Percentiles rank a stretch among this genome's conserved stretches.
These are phyloP conservation scores for Begonia masoniana DNA, from an alignment of 306 rosid species.

Conservation along the genomic window DNA sequence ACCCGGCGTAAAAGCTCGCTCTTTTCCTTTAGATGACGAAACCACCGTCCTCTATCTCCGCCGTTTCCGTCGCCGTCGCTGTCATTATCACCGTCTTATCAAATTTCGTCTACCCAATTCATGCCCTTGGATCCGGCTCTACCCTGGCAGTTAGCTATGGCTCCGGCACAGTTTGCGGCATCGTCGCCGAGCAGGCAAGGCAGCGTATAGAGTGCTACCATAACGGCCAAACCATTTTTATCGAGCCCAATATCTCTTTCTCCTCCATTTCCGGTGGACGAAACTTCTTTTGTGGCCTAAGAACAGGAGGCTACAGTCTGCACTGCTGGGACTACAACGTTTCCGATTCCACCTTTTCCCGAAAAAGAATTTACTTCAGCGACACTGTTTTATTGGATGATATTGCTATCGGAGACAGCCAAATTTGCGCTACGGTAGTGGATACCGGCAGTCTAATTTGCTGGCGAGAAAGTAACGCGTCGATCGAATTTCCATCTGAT, in stretches of 20 bases:
- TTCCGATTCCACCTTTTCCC: conserved; percentile 8
- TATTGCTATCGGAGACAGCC: conserved; percentile 52
- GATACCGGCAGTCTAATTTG: conserved; percentile 33
- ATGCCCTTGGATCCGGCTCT: conserved; percentile 63
- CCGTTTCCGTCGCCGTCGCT: conserved; percentile 4
- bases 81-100: background rate
- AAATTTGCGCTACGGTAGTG: conserved; percentile 46
- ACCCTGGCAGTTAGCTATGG: conserved; percentile 47
- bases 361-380: conserved; percentile 30
- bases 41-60: conserved; percentile 15
- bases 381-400: conserved; percentile 28
- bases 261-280: conserved; percentile 61
- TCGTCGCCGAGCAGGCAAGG: conserved; percentile 30
- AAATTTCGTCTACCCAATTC: conserved; percentile 12
- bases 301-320: conserved; percentile 38
- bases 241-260: conserved; percentile 39
- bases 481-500: conserved; percentile 10
- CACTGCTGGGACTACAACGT: conserved; percentile 41
- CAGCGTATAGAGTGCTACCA: conserved; percentile 55
- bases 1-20: conserved; percentile 13
- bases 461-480: conserved; percentile 29
- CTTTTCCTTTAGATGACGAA: conserved; percentile 50
- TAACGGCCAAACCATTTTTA: conserved; percentile 16
- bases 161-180: conserved; percentile 58
- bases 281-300: conserved; percentile 48